Conservation (phyloP, 2,329 filamentous ascomycete genomes). For the Alternaria sp. region DNA sequence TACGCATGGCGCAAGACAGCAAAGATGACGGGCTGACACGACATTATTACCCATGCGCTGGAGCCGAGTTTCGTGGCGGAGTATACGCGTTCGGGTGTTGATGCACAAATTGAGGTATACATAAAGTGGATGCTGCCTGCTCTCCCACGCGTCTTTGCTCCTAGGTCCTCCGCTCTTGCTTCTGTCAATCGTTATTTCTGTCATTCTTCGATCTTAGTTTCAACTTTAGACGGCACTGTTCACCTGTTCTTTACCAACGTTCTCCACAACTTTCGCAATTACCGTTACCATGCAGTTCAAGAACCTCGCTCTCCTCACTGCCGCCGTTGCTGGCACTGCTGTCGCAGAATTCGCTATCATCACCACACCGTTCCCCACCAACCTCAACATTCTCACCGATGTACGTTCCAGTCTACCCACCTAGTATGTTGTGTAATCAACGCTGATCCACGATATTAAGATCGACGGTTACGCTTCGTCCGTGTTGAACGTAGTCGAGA, state of each 20-base stretch:
- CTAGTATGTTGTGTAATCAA: background rate
- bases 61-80: slow-evolving; percentile 3
- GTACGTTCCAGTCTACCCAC: slow-evolving; percentile 10
- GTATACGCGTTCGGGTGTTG: background rate
- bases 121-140: background rate
- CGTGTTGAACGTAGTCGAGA: slow-evolving; percentile 17
- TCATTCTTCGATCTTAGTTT: background rate
- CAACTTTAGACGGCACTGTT: background rate
- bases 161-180: background rate
- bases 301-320: slow-evolving; percentile 20
- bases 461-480: slow-evolving; percentile 22
- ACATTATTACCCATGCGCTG: background rate
- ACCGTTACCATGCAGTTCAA: slow-evolving; percentile 25
- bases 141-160: background rate
- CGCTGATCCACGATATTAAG: slow-evolving; percentile 1
- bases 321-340: slow-evolving; percentile 24
- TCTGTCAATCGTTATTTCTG: background rate
- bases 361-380: slow-evolving; percentile 21
- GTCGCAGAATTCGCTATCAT: slow-evolving; percentile 32
- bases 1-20: background rate
- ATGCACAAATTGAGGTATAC: background rate
- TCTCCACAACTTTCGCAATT: background rate
- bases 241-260: background rate
- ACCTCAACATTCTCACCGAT: slow-evolving; percentile 22
- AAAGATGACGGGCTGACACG: background rate